phyloP scores from a whole-genome alignment of 805 yeast species.

The Ascoidea tarda region DNA sequence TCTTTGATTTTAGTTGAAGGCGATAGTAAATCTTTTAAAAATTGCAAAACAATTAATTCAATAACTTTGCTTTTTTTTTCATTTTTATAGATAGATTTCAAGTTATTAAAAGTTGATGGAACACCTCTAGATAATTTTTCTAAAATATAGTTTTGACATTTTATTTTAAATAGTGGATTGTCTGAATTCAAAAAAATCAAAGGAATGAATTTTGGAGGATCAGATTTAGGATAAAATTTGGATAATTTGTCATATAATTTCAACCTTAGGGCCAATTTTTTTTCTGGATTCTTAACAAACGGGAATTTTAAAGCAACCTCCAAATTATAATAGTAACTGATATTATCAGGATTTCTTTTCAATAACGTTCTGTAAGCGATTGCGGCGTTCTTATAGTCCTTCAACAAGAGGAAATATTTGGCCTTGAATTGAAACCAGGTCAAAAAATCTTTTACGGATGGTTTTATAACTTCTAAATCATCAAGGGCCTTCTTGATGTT shows the following conservation, averaged over 20 bases:
- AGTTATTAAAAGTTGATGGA: conserved; percentile 78
- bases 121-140: conserved; percentile 64
- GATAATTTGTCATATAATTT: conserved; percentile 53
- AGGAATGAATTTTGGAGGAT: conserved; percentile 69
- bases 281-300: conserved; percentile 18
- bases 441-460: conserved; percentile 40
- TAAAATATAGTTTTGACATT: conserved; percentile 39
- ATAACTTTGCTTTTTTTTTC: conserved; percentile 24
- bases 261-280: conserved; percentile 33
- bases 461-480: conserved; percentile 38
- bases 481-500: conserved; percentile 50
- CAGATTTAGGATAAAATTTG: conserved; percentile 67
- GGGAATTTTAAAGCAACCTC: conserved; percentile 42
- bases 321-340: conserved; percentile 46
- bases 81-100: conserved; percentile 63
- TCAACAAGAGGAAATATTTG: conserved; percentile 42
- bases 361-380: conserved; percentile 51
- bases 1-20: conserved; percentile 9
- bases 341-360: conserved; percentile 77
- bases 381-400: conserved; percentile 49
- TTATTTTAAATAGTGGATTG: conserved; percentile 28
- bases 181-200: conserved; percentile 53
- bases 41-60: conserved; percentile 38
- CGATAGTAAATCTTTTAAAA: conserved; percentile 17
- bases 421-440: conserved; percentile 58